These are phyloP conservation scores for Eucalyptus rudis DNA, from an alignment of 345 rosid species.

Conservation along the genomic window DNA sequence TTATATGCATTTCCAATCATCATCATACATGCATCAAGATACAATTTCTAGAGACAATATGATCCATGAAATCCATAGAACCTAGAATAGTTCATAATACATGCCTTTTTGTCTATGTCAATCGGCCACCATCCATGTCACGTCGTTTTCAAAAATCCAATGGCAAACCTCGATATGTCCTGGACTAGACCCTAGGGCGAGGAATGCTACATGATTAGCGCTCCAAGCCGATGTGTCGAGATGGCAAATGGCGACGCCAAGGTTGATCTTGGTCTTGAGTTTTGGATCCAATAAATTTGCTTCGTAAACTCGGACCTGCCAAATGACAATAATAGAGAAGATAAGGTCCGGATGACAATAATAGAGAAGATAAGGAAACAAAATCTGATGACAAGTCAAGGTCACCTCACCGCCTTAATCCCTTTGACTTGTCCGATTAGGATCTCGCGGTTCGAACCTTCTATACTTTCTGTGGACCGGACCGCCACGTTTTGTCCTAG, in stretches of 20 bases:
- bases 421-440: constrained; percentile 42
- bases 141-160: constrained; percentile 83
- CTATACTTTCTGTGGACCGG: constrained; percentile 41
- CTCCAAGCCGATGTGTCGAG: constrained; percentile 80
- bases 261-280: constrained; percentile 38
- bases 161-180: constrained; percentile 78
- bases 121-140: constrained; percentile 58
- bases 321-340: constrained; percentile 74
- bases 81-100: too few species aligned
- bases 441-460: constrained; percentile 41
- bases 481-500: constrained; percentile 49
- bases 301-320: constrained; percentile 76
- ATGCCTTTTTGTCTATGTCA: too few species aligned
- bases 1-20: too few species aligned
- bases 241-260: constrained; percentile 76
- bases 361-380: constrained; percentile 64
- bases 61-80: too few species aligned
- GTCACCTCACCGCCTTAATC: constrained; percentile 61
- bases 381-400: constrained; percentile 80
- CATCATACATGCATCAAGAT: too few species aligned
- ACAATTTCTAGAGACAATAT: too few species aligned
- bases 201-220: constrained; percentile 61
- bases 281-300: constrained; percentile 51
- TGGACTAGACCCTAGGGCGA: constrained; percentile 59
- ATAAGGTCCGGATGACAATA: constrained; percentile 91